A percentile compares a stretch with the other conserved stretches of the same genome.
Conservation (phyloP, 192 early-diverging fungal genomes). For the Backusella westeae region DNA sequence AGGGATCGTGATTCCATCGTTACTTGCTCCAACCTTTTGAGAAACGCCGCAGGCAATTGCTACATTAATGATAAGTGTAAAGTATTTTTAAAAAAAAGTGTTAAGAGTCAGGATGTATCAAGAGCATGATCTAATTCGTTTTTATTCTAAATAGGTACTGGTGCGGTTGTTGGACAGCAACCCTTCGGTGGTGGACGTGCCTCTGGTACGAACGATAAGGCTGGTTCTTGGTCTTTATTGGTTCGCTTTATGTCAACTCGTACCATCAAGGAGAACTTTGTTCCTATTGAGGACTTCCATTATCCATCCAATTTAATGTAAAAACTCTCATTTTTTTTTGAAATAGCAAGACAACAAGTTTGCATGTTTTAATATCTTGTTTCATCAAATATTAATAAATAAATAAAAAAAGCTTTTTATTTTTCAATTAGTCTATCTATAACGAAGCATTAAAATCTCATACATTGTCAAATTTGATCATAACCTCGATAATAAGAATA, state of each 20-base stretch:
- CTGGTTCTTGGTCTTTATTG: slow-evolving; percentile 70
- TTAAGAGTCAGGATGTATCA: neutral
- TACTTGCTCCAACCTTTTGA: slow-evolving; percentile 68
- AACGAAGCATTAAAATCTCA: too few species aligned
- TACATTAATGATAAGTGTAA: slow-evolving; percentile 97
- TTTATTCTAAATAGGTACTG: slow-evolving; percentile 52
- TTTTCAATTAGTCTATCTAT: neutral
- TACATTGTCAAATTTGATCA: too few species aligned
- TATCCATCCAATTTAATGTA: slow-evolving; percentile 81
- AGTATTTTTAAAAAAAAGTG: neutral
- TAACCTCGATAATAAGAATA: too few species aligned
- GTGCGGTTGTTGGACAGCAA: slow-evolving; percentile 97
- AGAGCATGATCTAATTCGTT: neutral
- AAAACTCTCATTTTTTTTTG: neutral
- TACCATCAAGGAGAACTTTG: slow-evolving; percentile 94
- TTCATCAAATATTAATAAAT: neutral
- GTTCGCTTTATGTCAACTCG: slow-evolving; percentile 87
- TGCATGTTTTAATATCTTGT: neutral
- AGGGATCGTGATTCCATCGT: slow-evolving; percentile 80
- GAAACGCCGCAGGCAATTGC: slow-evolving; percentile 94
- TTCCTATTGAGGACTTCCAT: slow-evolving; percentile 72
- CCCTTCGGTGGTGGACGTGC: slow-evolving; percentile 93
- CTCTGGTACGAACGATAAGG: slow-evolving; percentile 98
- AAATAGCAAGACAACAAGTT: neutral
- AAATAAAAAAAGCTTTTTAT: neutral